A percentile compares a stretch with the other conserved stretches of the same genome.
Conservation (phyloP, 1,284 basidiomycete species). For the Peniophora sp. region DNA sequence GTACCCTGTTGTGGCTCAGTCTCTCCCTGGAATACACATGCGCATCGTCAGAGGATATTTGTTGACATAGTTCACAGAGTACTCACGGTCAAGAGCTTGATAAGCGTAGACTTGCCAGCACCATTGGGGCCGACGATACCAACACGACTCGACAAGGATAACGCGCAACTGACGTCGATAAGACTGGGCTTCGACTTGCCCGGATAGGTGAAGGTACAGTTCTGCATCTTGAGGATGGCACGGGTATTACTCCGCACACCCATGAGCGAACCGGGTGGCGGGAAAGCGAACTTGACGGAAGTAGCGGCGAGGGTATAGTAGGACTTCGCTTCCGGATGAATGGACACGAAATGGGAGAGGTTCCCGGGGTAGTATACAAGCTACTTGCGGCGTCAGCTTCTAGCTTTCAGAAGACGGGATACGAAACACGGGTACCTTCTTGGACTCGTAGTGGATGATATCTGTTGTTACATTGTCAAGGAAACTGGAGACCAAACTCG, state of each 20-base stretch:
- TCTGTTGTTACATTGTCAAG: conserved; percentile 96
- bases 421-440: conserved; percentile 53
- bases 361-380: conserved; percentile 95
- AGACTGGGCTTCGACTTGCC: conserved; percentile 81
- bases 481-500: conserved; percentile 48
- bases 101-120: conserved; percentile 93
- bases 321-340: conserved; percentile 91
- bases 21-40: conserved; percentile 61
- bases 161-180: conserved; percentile 83
- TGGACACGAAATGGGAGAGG: conserved; percentile 85
- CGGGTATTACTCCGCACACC: conserved; percentile 96
- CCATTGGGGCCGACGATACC: conserved; percentile 90
- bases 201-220: conserved; percentile 95
- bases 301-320: conserved; percentile 97
- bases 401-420: conserved; percentile 1
- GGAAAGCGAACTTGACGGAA: conserved; percentile 95
- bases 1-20: conserved; percentile 88
- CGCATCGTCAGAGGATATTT: too few relatives aligned
- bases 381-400: conserved; percentile 25
- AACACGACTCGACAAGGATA: conserved; percentile 88
- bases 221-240: conserved; percentile 89
- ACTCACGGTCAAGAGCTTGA: conserved; percentile 86
- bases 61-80: too few relatives aligned
- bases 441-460: conserved; percentile 96
- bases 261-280: conserved; percentile 93